Base-by-base conservation (phyloP, 495 filamentous ascomycete genomes). In the Penicillium mononematosum region DNA sequence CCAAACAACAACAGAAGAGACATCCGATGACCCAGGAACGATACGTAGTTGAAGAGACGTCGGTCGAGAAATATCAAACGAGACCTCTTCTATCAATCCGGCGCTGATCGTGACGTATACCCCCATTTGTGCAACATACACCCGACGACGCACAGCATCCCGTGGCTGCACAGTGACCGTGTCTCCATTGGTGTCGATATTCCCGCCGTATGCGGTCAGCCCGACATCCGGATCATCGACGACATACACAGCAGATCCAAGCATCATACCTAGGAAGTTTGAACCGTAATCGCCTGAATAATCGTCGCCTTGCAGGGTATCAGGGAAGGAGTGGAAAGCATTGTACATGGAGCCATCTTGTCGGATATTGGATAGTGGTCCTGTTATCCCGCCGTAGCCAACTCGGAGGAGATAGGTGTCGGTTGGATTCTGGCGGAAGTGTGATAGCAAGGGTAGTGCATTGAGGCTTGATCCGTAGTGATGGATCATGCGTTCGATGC, bases 391-490 rank as follows among this genome's bases (percentile, higher is more conserved):
- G 14, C 34, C 14, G 34, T 38, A 38, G 34, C 34, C 34, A 38
- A 38, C 34, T 38, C 12, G 34, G 34, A 38, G 34, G 34, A 38
- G 34, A n/a, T 38, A 38, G 5, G 14, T 38, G 52, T 63, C 61
- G 10, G 56, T 66, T 42, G 76, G 68, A 50, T 71, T 58, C 55
- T 60, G 65, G 19, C 72, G 70, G 67, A 77, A 82, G 44, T 75
- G 65, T 9, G 66, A 67, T 9, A 82, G 75, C 2, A 82, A 66
- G 9, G 77, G 76, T 0, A 80, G 73, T 2, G 79, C 68, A 58
- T 83, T 83, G 5, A 83, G 75, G 9, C 65, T 73, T 11, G 79
- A 81, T 11, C 81, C 81, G 61, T 83, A 83, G 63, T 83, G 80
- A 65, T 82, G 80, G 63, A 82, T 81, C 64, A 79, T 76, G 8